A percentile compares a stretch with the other conserved stretches of the same genome.
Evolutionary conservation across 345 rosid species (phyloP).

Genomic region (Turritis glabra): DNA sequence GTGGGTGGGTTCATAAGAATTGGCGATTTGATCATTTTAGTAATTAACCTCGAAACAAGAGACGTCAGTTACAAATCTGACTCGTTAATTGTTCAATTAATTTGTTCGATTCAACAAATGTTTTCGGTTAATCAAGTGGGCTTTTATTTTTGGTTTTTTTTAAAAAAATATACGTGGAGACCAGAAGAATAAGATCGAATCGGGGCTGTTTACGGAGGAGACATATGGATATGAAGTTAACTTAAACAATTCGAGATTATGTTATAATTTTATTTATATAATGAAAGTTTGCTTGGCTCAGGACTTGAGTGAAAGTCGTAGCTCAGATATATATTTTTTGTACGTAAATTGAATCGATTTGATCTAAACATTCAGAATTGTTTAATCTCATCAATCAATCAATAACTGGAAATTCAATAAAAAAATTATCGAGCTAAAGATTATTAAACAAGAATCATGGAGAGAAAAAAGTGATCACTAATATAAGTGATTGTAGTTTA

Average conservation of each 20-base stretch:
- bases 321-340: not conserved
- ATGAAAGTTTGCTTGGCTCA: not conserved
- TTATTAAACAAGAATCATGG: no score
- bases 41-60: conserved; percentile 35
- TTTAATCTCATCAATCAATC: no score
- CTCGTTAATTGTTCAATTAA: conserved; percentile 21
- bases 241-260: not conserved
- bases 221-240: not conserved
- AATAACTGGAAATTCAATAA: no score
- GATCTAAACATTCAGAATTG: not conserved
- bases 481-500: no score
- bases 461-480: no score
- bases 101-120: conserved; percentile 33
- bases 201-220: conserved; percentile 4
- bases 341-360: not conserved
- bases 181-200: conserved; percentile 22
- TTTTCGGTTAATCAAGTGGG: conserved; percentile 28
- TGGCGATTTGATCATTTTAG: not conserved
- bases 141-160: not conserved
- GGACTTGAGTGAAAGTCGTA: conserved; percentile 12
- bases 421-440: no score
- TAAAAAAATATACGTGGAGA: no score
- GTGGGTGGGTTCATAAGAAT: conserved; percentile 32
- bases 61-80: conserved; percentile 29
- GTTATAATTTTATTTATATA: not conserved